These are phyloP conservation scores for Fraxinus platypoda DNA, from an alignment of 305 asterid species.

Conservation along the genomic window DNA sequence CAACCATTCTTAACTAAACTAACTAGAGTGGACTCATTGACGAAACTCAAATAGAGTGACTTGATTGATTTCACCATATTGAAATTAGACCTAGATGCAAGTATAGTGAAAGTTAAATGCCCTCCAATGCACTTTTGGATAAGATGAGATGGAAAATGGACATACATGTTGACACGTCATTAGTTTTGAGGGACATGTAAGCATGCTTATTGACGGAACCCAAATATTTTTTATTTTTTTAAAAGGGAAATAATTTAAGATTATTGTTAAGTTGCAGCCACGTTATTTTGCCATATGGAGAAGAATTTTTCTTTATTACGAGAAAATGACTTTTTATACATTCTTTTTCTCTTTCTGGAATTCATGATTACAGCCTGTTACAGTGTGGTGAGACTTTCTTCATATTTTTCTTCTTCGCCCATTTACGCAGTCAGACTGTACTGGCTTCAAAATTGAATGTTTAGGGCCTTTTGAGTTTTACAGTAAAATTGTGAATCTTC, in stretches of 20 bases:
- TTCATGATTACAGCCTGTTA: conserved; percentile 27
- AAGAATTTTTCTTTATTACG: not conserved
- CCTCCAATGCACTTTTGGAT: not conserved
- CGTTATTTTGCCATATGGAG: not conserved
- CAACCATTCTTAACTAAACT: not conserved
- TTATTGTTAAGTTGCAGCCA: not conserved
- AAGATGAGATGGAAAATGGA: not conserved
- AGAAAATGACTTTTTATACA: too few relatives aligned
- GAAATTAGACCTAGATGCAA: not conserved
- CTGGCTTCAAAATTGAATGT: conserved; percentile 16
- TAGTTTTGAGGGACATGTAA: not conserved
- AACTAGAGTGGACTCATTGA: not conserved
- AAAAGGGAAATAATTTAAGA: not conserved
- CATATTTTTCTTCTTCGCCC: not conserved
- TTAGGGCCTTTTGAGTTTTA: not conserved
- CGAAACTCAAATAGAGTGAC: not conserved
- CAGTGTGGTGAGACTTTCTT: conserved; percentile 17
- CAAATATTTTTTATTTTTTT: too few relatives aligned
- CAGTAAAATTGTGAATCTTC: conserved; percentile 4
- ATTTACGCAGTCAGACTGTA: conserved; percentile 1
- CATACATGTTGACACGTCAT: not conserved
- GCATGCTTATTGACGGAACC: not conserved
- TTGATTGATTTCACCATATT: not conserved
- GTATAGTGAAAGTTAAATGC: not conserved
- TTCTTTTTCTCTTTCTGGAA: conserved; percentile 11